Base-by-base conservation (phyloP, 139 green algal genomes). In the Chlamydomonas asymmetrica region DNA sequence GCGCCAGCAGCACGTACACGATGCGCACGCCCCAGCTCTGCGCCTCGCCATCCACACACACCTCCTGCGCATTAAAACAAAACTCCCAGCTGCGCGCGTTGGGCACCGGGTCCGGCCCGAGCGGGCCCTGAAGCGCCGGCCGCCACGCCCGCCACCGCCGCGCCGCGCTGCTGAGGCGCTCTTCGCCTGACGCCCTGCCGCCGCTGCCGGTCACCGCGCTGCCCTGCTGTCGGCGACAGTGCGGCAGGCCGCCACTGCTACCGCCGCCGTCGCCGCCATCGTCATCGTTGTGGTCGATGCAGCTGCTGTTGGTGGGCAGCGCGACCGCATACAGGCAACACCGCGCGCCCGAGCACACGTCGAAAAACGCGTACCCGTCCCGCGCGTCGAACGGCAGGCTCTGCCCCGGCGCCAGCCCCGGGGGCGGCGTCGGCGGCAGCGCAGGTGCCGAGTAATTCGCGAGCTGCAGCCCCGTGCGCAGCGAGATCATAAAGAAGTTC, bases 331-430 rank as follows among this genome's bases (percentile, higher is more conserved):
- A 2, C 38, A 77, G 31, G 59, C 71, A 77, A 59, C 71, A 77
- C 40, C 23, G 57, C 1, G 3, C 2, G 41, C 71, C 71, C 41
- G 38, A 61, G 71, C 71, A 77, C 2, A 43, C 25, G 71, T 77
- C 71, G 35, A 77, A 16, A 34, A 63, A 77, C 7, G 27, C 71
- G 4, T 70, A 57, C 25, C 71, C 71, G 25, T 77, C 71, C 37
- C 59, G 71, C 7, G 69, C 20, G 23, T 69, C 71, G 71, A 70
- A 77, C 40, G 71, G 59, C 31, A 52, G 40, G 3, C 13, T 52
- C 13, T 16, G 18, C 13, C 45, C 45, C 18, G 13, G 45, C 45
- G 13, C 45, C 45, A 52, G 45, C 13, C 13, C 45, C 45, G 45
- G 13, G 13, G 18, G 13, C 45, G 13, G 13, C 45, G 13, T 52